phyloP scores from a whole-genome alignment of 352 stramenopile species.

The Labyrinthula sp. region DNA sequence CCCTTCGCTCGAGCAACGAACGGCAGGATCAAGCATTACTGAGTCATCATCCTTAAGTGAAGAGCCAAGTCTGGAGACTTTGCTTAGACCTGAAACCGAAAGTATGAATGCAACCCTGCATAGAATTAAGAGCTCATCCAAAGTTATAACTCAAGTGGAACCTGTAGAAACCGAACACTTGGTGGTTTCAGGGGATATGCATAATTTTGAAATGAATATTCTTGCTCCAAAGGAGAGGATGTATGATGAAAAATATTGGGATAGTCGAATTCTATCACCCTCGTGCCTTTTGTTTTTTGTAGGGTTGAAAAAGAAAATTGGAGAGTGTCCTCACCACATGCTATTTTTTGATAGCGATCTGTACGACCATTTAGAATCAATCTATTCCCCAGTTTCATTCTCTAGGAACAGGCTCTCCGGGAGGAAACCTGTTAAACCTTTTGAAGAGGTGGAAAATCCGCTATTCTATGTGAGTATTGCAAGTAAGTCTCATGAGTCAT shows the following conservation, averaged over 20 bases:
- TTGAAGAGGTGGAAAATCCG: slow-evolving; percentile 9
- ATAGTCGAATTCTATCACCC: slow-evolving; percentile 19
- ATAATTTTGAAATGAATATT: slow-evolving; percentile 24
- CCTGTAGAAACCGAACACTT: slow-evolving; percentile 6
- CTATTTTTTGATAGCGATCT: slow-evolving; percentile 32
- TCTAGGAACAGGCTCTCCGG: too few species aligned
- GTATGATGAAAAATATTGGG: slow-evolving; percentile 25
- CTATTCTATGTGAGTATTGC: slow-evolving; percentile 27
- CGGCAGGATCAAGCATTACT: too few species aligned
- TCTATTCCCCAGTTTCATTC: too few species aligned
- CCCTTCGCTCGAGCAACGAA: too few species aligned
- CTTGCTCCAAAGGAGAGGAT: slow-evolving; percentile 3
- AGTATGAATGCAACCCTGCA: too few species aligned
- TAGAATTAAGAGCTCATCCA: too few species aligned
- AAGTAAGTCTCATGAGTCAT: slow-evolving; percentile 23
- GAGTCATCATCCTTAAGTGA: too few species aligned
- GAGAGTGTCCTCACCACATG: slow-evolving; percentile 25
- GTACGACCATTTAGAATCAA: slow-evolving; percentile 7
- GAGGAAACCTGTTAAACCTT: slow-evolving; percentile 2
- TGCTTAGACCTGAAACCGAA: too few species aligned
- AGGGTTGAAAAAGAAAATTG: slow-evolving; percentile 27
- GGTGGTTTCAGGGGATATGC: slow-evolving; percentile 22
- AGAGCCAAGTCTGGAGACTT: too few species aligned
- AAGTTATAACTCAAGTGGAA: too few species aligned
- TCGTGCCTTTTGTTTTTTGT: slow-evolving; percentile 28